phyloP scores from a whole-genome alignment of 139 green algal genomes.

The Micractinium sp. region DNA sequence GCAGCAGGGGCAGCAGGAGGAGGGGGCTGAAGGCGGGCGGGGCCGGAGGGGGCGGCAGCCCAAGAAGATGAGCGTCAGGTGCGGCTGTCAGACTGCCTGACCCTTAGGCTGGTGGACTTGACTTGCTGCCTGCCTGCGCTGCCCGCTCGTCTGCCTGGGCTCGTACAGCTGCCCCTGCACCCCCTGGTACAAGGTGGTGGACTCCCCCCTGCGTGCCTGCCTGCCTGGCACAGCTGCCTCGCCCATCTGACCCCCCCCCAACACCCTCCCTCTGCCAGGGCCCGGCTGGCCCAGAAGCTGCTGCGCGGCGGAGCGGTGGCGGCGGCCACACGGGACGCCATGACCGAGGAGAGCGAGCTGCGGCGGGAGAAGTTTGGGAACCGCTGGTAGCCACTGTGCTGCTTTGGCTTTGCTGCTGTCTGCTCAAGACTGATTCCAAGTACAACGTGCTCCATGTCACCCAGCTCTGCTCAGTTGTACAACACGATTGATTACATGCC shows the following conservation, averaged over 20 bases:
- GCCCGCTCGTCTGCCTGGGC: too few relatives aligned
- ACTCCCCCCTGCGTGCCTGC: too few relatives aligned
- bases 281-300: constrained; percentile 34
- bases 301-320: not conserved
- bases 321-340: constrained; percentile 5
- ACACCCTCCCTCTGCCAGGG: not conserved
- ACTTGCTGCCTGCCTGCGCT: too few relatives aligned
- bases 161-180: too few relatives aligned
- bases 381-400: constrained; percentile 1
- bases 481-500: too few relatives aligned
- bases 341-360: constrained; percentile 4
- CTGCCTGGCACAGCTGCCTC: too few relatives aligned
- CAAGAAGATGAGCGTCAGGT: constrained; percentile 19
- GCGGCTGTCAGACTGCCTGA: not conserved
- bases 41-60: not conserved
- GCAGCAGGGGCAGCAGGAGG: not conserved
- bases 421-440: too few relatives aligned
- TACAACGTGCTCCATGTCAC: too few relatives aligned
- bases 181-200: too few relatives aligned
- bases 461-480: too few relatives aligned
- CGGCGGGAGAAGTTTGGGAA: constrained; percentile 23
- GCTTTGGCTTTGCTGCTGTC: not conserved
- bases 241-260: too few relatives aligned
- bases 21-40: not conserved
- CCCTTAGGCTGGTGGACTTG: too few relatives aligned